These are phyloP conservation scores for Angomonas ambiguus DNA, from an alignment of 208 protist genomes.

Conservation along the genomic window DNA sequence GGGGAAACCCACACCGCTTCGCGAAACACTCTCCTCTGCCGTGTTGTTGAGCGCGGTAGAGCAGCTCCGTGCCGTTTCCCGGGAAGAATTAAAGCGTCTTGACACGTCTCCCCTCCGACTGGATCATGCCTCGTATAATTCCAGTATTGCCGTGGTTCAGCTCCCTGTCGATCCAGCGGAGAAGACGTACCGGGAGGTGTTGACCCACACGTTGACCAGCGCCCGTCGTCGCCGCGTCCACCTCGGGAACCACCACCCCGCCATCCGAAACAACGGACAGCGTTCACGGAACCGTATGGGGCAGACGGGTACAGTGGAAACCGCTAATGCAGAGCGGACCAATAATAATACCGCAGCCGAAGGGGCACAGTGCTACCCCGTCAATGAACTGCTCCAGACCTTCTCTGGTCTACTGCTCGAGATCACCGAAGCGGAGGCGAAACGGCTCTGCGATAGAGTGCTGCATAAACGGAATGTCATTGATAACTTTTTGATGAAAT, in stretches of 20 bases:
- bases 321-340: background rate
- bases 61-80: background rate
- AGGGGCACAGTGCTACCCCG: conserved; percentile 10
- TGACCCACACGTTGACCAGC: conserved; percentile 58
- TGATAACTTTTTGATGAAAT: conserved; percentile 49
- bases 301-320: no score
- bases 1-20: background rate
- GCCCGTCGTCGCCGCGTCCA: conserved; percentile 56
- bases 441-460: conserved; percentile 30
- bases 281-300: conserved; percentile 34
- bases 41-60: background rate
- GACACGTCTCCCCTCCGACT: background rate
- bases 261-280: conserved; percentile 60
- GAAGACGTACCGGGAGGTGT: conserved; percentile 32
- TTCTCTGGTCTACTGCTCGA: conserved; percentile 66
- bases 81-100: background rate
- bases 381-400: conserved; percentile 42
- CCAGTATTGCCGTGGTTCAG: background rate
- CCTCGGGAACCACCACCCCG: conserved; percentile 58
- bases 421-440: conserved; percentile 55
- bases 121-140: no score
- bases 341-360: background rate
- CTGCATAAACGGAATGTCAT: conserved; percentile 41
- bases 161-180: conserved; percentile 27
- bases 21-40: background rate